Conservation (phyloP, 2,329 filamentous ascomycete species). For the Beauveria sp. region DNA sequence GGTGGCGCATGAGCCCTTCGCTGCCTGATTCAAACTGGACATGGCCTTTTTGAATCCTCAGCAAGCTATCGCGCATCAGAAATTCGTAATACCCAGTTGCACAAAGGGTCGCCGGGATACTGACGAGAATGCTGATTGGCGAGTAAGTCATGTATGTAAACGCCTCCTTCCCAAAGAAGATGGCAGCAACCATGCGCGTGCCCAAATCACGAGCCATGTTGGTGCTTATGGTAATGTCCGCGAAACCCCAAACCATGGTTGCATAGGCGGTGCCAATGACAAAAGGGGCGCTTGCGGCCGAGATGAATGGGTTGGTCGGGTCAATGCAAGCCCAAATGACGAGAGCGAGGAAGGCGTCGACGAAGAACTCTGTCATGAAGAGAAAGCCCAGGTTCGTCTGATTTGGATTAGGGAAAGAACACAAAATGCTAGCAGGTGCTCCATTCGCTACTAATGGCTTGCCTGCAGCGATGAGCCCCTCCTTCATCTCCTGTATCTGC, state of each 20-base stretch:
- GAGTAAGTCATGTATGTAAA: constrained; percentile 31
- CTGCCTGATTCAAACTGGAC: constrained; percentile 21
- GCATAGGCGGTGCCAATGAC: constrained; percentile 49
- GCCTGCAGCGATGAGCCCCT: constrained; percentile 28
- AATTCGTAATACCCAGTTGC: constrained; percentile 48
- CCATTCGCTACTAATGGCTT: constrained; percentile 29
- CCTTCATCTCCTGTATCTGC: constrained; percentile 28
- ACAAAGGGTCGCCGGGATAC: constrained; percentile 49
- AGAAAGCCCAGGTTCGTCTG: constrained; percentile 49
- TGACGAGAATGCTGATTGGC: constrained; percentile 48
- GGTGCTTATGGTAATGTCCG: constrained; percentile 44
- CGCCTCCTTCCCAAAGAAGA: constrained; percentile 33
- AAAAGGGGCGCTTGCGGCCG: constrained; percentile 39
- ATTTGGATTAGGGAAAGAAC: constrained; percentile 40
- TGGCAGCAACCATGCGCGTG: constrained; percentile 50
- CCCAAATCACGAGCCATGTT: constrained; percentile 53
- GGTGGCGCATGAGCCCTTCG: constrained; percentile 16
- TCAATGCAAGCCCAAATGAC: constrained; percentile 52
- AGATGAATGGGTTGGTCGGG: constrained; percentile 50
- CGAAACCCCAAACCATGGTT: constrained; percentile 49
- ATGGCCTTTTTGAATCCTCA: constrained; percentile 42
- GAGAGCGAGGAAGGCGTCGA: constrained; percentile 47
- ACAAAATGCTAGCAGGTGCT: constrained; percentile 47
- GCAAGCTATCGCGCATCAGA: constrained; percentile 44
- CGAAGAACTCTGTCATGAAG: constrained; percentile 53